A percentile compares a stretch with the other conserved stretches of the same genome.
phyloP scores from a whole-genome alignment of 305 asterid species.

The Fraxinus velutina region DNA sequence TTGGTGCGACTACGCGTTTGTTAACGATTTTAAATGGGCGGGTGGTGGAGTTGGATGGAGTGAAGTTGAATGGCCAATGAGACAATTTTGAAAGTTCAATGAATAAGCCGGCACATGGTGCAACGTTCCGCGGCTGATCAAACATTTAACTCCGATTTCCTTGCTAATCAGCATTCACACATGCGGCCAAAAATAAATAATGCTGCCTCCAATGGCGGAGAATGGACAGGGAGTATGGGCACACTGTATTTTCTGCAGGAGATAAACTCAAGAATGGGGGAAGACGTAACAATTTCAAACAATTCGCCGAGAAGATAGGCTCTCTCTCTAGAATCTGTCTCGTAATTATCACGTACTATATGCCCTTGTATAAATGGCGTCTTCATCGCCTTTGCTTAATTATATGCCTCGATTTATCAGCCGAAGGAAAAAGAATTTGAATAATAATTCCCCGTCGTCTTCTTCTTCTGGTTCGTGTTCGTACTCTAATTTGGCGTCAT shows the following conservation, averaged over 20 bases:
- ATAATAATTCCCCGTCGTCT: conserved; percentile 30
- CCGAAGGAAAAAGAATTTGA: conserved; percentile 24
- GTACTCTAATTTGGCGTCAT: conserved; percentile 19
- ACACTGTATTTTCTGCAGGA: background rate
- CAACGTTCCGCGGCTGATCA: background rate
- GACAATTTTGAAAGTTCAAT: background rate
- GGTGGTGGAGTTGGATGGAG: background rate
- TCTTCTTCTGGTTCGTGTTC: conserved; percentile 32
- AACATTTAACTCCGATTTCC: background rate
- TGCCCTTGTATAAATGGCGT: conserved; percentile 31
- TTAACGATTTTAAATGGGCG: background rate
- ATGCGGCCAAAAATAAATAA: background rate
- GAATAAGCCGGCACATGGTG: background rate
- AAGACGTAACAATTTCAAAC: conserved; percentile 13
- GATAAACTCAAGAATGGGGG: conserved; percentile 1
- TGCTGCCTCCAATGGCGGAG: conserved; percentile 7
- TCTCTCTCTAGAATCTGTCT: conserved; percentile 2
- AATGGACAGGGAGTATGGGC: background rate
- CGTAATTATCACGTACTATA: conserved; percentile 16
- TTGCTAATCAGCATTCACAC: background rate
- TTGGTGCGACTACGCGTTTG: background rate
- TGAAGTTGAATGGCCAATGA: background rate
- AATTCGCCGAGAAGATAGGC: background rate
- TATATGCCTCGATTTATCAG: conserved; percentile 27
- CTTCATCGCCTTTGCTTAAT: conserved; percentile 29